These are phyloP conservation scores for Apostasia ramifera DNA, from an alignment of 106 monocot species.

Conservation along the genomic window DNA sequence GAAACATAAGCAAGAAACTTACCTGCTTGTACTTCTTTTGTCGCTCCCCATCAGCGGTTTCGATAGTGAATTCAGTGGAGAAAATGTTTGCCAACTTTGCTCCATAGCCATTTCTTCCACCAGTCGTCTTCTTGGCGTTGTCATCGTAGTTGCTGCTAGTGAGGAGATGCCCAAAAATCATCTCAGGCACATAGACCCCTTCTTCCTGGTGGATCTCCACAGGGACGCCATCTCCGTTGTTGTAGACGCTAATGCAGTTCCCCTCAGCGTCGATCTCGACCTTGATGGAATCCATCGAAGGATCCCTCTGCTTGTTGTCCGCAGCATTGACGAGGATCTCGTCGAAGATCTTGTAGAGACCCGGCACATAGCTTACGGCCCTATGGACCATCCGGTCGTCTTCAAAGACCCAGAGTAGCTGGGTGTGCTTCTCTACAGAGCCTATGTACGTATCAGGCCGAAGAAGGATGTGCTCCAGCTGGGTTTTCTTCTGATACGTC, in stretches of 20 bases:
- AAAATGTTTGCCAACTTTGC: constrained; percentile 97
- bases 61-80: constrained; percentile 85
- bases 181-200: constrained; percentile 91
- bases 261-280: constrained; percentile 70
- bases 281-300: constrained; percentile 73
- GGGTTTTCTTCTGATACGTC: constrained; percentile 98
- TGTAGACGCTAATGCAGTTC: constrained; percentile 73
- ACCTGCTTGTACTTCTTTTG: constrained; percentile 99
- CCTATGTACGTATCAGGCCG: constrained; percentile 98
- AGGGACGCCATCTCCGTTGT: constrained; percentile 90
- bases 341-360: constrained; percentile 99
- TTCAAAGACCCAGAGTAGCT: constrained; percentile 83
- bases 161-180: constrained; percentile 93
- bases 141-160: constrained; percentile 98
- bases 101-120: constrained; percentile 94
- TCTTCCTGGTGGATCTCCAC: constrained; percentile 98
- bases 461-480: constrained; percentile 98
- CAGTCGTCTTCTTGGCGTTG: constrained; percentile 90
- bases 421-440: constrained; percentile 88
- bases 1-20: neutral
- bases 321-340: constrained; percentile 99
- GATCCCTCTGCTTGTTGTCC: constrained; percentile 99
- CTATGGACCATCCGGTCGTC: constrained; percentile 60
- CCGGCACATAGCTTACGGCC: constrained; percentile 76
- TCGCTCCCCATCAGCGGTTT: constrained; percentile 81